Percentiles rank a stretch among this genome's conserved stretches.
These are phyloP conservation scores for Aspergillaceae sp. DNA, from an alignment of 2,329 filamentous ascomycete genomes.

Conservation along the genomic window DNA sequence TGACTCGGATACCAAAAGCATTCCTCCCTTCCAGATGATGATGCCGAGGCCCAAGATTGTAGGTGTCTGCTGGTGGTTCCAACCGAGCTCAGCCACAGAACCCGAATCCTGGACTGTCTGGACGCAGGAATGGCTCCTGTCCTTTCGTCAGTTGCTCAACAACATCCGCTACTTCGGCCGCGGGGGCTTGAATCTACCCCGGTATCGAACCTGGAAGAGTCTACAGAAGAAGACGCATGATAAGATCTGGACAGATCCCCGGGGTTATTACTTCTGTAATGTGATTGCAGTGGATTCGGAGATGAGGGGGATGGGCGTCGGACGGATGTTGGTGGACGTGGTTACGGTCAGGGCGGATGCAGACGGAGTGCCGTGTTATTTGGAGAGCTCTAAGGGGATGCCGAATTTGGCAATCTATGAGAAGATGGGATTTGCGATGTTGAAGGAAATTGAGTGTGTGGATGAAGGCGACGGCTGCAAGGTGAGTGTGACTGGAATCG, in stretches of 20 bases:
- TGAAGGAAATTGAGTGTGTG: conserved; percentile 58
- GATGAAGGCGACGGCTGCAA: conserved; percentile 51
- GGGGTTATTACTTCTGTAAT: conserved; percentile 69
- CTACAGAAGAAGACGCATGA: conserved; percentile 55
- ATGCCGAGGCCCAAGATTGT: conserved; percentile 43
- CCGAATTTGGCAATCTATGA: conserved; percentile 66
- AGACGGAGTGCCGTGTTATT: conserved; percentile 57
- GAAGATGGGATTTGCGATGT: conserved; percentile 58
- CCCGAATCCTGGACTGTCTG: conserved; percentile 54
- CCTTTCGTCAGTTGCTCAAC: conserved; percentile 56
- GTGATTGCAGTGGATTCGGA: conserved; percentile 61
- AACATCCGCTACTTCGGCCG: conserved; percentile 57
- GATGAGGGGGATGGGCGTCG: conserved; percentile 58
- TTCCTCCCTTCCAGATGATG: background rate
- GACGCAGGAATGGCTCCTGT: conserved; percentile 57
- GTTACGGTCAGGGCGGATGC: conserved; percentile 56
- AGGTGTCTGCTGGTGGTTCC: conserved; percentile 65
- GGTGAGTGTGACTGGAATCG: conserved; percentile 22
- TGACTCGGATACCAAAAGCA: conserved; percentile 7
- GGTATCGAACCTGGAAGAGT: conserved; percentile 66
- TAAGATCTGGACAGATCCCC: conserved; percentile 55
- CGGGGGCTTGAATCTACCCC: conserved; percentile 56
- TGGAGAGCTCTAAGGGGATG: conserved; percentile 59
- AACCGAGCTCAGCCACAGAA: conserved; percentile 42
- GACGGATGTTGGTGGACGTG: conserved; percentile 53